Conservation (phyloP, 208 protist species). For the Wallacemonas sp. region DNA sequence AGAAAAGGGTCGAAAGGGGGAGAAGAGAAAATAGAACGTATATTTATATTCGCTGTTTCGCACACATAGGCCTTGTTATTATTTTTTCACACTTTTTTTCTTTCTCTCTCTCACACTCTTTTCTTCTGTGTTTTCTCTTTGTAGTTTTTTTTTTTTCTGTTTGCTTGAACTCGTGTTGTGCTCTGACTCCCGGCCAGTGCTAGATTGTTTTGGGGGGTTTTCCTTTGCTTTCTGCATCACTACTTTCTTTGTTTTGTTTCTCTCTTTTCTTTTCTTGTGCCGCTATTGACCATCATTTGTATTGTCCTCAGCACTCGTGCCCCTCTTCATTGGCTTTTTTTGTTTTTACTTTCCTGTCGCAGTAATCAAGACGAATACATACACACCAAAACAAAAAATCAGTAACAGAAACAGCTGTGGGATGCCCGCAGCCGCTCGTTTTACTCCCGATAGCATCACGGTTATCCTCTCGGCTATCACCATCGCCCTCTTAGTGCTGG, state of each 20-base stretch:
- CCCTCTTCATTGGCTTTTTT: constrained; percentile 1
- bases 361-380: background rate
- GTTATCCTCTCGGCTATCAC: background rate
- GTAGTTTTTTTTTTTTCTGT: background rate
- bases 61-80: background rate
- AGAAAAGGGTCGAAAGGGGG: too few relatives aligned
- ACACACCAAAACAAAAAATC: constrained; percentile 1
- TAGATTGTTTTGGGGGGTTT: background rate
- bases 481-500: background rate
- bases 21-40: background rate
- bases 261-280: background rate
- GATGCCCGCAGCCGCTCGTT: background rate
- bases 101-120: constrained; percentile 8
- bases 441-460: background rate
- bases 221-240: constrained; percentile 5
- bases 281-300: background rate
- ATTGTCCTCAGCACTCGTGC: background rate
- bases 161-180: too few relatives aligned
- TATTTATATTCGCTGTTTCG: background rate
- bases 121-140: background rate
- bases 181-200: too few relatives aligned
- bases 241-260: background rate
- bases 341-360: background rate
- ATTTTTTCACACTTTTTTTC: background rate
- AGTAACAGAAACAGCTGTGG: too few relatives aligned